Conservation (phyloP, 1,139 yeast genomes). For the Pichia inconspicua region DNA sequence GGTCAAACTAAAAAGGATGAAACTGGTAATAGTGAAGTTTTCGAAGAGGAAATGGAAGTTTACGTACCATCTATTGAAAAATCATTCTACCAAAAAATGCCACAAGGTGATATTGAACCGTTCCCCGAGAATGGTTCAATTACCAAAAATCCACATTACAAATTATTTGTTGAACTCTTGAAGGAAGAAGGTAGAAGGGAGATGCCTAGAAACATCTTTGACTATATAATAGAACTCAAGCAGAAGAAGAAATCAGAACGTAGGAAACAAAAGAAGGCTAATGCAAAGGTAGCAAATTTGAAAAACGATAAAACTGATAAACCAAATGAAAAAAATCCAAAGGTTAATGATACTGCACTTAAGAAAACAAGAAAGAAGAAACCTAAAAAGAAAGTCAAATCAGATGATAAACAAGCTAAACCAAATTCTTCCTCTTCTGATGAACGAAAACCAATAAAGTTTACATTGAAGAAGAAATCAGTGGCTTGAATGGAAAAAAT, state of each 20-base stretch:
- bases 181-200: conserved; percentile 2
- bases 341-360: too few relatives aligned
- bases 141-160: conserved; percentile 3
- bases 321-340: neutral
- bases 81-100: conserved; percentile 17
- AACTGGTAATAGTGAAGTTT: neutral
- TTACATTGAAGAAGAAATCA: neutral
- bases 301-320: neutral
- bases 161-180: conserved; percentile 2
- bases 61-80: conserved; percentile 16
- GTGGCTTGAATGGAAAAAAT: neutral
- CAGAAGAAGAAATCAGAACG: conserved; percentile 2
- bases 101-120: conserved; percentile 1
- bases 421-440: neutral
- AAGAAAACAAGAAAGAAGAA: neutral
- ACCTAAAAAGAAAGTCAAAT: conserved; percentile 1
- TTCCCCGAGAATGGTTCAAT: conserved; percentile 4
- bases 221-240: neutral
- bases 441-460: neutral
- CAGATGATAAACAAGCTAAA: neutral
- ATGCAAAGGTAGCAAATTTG: neutral
- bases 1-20: neutral
- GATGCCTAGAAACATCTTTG: conserved; percentile 8
- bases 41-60: conserved; percentile 6
- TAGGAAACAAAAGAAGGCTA: neutral